Evolutionary conservation across 2,329 filamentous ascomycete species (phyloP), one percentile per base, ranked within the genome.

Genomic region (Xylaria digitata): DNA sequence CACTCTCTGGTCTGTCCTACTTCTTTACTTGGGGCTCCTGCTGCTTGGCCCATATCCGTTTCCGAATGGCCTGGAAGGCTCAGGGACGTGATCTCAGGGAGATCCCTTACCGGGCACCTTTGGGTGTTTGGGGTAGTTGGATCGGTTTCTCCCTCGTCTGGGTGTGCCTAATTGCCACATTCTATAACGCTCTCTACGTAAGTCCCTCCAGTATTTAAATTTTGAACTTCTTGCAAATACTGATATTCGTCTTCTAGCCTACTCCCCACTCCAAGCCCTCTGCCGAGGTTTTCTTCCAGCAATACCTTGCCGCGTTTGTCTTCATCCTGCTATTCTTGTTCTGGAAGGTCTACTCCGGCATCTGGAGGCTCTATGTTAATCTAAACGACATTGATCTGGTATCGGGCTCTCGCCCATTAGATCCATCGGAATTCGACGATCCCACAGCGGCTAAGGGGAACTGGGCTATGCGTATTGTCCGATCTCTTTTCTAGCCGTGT

Each of bases 21-120:
- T 87, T 94, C 77, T 92, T 94, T 79, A 90, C 91, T 30, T 94
- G 91, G 91, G 89, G 87, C 42, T 90, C 84, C 65, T 88, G 90
- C 75, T 90, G 87, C 76, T 78, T 88, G 2, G 83, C 87, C 0
- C 88, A 90, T 75, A 90, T 90, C 75, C 86, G 87, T 52, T 90
- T 91, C 85, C 86, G 89, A 65, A 77, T 83, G 50, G 87, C 82
- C 15, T 90, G 88, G 89, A 82, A 83, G 68, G 77, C 81, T 17
- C 86, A 89, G 72, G 88, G 88, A 59, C 86, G 86, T 70, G 78
- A 77, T 45, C 75, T 82, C 21, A 80, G 81, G 40, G 80, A 84
- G 72, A 81, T 87, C 45, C 83, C 84, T 2, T 86, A 84, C 70
- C 77, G 75, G 69, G 78, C 83, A 4, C 78, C 76, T 1, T 70